Base-by-base conservation (phyloP, 768 basidiomycete genomes). In the Cystofilobasidium macerans region DNA sequence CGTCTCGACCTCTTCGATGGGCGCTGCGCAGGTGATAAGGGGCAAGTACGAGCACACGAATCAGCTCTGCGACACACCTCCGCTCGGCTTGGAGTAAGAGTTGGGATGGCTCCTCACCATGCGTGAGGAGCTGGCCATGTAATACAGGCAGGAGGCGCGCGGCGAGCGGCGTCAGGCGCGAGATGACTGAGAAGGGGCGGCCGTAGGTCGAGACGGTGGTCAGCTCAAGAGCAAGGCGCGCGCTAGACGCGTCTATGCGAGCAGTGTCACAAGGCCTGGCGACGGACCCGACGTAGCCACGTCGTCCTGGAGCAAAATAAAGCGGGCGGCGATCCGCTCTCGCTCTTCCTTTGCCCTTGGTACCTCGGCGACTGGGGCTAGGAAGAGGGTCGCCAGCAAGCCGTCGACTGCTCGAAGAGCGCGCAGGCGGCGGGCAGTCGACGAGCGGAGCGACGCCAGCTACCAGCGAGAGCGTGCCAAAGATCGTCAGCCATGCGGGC, bases 231-330 rank as follows among this genome's bases (percentile, higher is more conserved):
- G n/a, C n/a, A n/a, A n/a, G n/a, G n/a, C n/a, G n/a, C n/a, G n/a
- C n/a, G n/a, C n/a, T n/a, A n/a, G 82, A 3, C 82, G 78, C 12
- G 42, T 71, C 61, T 6, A 53, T 33, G n/a, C 66, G 68, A 4
- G 71, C 60, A 11, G 53, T 65, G n/a, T n/a, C n/a, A n/a, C 33
- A 71, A 72, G 22, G 81, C 78, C 38, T 18, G 61, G 57, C n/a
- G 42, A 71, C 86, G 67, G 70, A 89, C 89, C 79, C 72, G 91
- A 91, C 75, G 85, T 88, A 74, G 90, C 86, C 70, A 91, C 89
- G 0, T 83, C 83, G 70, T 86, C 83, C 73, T 91, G 89, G 47
- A 89, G 76, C 13, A 82, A 79, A 24, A 85, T 73, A 75, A 89
- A 87, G 54, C 77, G 75, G 42, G 79, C 78, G 69, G 83, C 78